Conservation (phyloP, 2,329 filamentous ascomycete genomes). For the Stenocarpella maydis region DNA sequence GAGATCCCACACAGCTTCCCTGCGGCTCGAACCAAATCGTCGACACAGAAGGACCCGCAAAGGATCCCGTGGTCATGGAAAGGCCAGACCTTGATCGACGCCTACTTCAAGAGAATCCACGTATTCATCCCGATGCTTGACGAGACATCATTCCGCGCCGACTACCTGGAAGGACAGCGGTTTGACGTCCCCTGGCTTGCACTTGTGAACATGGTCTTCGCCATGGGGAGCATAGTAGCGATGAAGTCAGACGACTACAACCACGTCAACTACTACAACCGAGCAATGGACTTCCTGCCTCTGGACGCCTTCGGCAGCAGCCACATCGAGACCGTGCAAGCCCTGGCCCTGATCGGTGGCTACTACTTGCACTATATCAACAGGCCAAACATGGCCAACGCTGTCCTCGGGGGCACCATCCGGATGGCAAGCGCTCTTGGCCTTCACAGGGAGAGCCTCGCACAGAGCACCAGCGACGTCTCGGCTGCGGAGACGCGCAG, state of each 20-base stretch:
- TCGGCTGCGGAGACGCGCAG: constrained; percentile 67
- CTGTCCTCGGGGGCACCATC: constrained; percentile 74
- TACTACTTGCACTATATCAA: constrained; percentile 83
- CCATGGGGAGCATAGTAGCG: constrained; percentile 76
- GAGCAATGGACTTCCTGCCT: constrained; percentile 71
- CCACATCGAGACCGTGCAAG: constrained; percentile 77
- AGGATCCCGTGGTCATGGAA: constrained; percentile 68
- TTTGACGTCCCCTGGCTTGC: constrained; percentile 76
- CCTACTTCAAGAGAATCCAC: constrained; percentile 79
- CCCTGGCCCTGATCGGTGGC: constrained; percentile 74
- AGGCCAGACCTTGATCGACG: constrained; percentile 74
- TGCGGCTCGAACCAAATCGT: constrained; percentile 51
- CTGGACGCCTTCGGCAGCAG: constrained; percentile 75
- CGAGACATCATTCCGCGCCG: constrained; percentile 73
- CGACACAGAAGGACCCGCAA: constrained; percentile 56
- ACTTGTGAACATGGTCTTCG: constrained; percentile 78
- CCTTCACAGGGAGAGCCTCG: constrained; percentile 69
- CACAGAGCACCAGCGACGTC: constrained; percentile 54
- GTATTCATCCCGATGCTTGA: constrained; percentile 78
- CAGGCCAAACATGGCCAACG: constrained; percentile 78
- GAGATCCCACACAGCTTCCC: constrained; percentile 57
- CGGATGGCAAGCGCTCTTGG: constrained; percentile 79
- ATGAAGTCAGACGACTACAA: constrained; percentile 70
- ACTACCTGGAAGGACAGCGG: constrained; percentile 68
- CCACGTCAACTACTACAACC: constrained; percentile 75